phyloP scores from a whole-genome alignment of 2,329 filamentous ascomycete genomes.

The Aureobasidium mangrovei region DNA sequence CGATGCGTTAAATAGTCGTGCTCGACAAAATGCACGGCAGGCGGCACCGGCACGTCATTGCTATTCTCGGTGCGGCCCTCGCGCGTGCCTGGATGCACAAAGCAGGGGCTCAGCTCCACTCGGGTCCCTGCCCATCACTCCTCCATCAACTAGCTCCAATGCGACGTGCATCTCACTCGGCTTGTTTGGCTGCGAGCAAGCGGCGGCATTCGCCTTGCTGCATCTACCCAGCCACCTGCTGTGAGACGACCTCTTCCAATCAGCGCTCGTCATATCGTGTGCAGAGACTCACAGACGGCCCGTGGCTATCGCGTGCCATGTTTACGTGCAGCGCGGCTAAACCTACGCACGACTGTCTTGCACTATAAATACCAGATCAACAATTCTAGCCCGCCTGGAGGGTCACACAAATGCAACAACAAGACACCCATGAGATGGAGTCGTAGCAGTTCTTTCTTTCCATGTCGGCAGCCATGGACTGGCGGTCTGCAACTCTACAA shows the following conservation, averaged over 20 bases:
- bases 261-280: too few relatives aligned
- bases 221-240: background rate
- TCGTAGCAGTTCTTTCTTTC: too few relatives aligned
- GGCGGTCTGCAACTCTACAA: background rate
- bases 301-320: conserved; percentile 6
- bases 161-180: background rate
- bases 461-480: background rate
- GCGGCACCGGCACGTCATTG: conserved; percentile 9
- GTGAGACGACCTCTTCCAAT: too few relatives aligned
- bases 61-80: conserved; percentile 9
- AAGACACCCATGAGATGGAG: too few relatives aligned
- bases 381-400: too few relatives aligned
- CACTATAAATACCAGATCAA: conserved; percentile 1
- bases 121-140: background rate
- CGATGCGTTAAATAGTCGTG: background rate
- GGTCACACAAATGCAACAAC: too few relatives aligned
- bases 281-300: background rate
- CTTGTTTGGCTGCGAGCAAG: background rate
- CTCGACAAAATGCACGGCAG: background rate
- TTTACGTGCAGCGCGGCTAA: background rate
- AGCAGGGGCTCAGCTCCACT: conserved; percentile 3
- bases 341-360: background rate
- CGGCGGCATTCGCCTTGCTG: background rate
- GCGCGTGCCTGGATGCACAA: background rate
- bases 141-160: background rate